Percentiles rank a stretch among this genome's conserved stretches.
phyloP scores from a whole-genome alignment of 768 basidiomycete species.

The Tephrocybe sp. region DNA sequence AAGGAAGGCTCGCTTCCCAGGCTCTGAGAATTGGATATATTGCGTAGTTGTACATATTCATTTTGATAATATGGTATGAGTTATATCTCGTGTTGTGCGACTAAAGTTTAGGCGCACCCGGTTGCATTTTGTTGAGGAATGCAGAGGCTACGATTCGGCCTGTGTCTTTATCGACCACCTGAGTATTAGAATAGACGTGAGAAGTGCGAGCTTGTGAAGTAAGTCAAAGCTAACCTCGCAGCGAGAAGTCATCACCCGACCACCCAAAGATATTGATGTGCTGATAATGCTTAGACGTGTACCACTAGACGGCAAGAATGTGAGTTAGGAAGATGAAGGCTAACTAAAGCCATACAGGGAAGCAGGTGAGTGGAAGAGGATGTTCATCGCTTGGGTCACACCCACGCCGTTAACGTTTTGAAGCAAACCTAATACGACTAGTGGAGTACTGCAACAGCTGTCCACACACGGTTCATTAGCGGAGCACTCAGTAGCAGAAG shows the following conservation, averaged over 20 bases:
- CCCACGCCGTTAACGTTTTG: constrained; percentile 69
- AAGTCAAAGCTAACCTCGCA: constrained; percentile 55
- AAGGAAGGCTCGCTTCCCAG: not conserved
- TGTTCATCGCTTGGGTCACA: constrained; percentile 71
- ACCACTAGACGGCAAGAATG: constrained; percentile 39
- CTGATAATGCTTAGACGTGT: constrained; percentile 59
- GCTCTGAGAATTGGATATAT: constrained; percentile 6
- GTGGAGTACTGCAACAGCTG: constrained; percentile 67
- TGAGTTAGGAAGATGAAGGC: constrained; percentile 9
- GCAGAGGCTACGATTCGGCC: constrained; percentile 66
- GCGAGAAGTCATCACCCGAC: constrained; percentile 66
- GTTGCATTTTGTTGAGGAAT: constrained; percentile 75
- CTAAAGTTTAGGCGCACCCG: constrained; percentile 48
- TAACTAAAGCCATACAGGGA: constrained; percentile 43
- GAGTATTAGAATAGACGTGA: not conserved
- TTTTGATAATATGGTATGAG: constrained; percentile 6
- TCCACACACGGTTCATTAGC: constrained; percentile 1
- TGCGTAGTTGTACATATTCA: constrained; percentile 15
- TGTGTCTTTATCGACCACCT: constrained; percentile 61
- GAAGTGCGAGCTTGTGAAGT: constrained; percentile 5
- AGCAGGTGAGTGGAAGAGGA: constrained; percentile 70
- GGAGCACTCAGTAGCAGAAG: not conserved
- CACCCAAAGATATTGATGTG: constrained; percentile 66
- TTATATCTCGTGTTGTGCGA: not conserved
- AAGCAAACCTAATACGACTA: constrained; percentile 64